These are phyloP conservation scores for Candida nemodendra DNA, from an alignment of 805 yeast species.

Conservation along the genomic window DNA sequence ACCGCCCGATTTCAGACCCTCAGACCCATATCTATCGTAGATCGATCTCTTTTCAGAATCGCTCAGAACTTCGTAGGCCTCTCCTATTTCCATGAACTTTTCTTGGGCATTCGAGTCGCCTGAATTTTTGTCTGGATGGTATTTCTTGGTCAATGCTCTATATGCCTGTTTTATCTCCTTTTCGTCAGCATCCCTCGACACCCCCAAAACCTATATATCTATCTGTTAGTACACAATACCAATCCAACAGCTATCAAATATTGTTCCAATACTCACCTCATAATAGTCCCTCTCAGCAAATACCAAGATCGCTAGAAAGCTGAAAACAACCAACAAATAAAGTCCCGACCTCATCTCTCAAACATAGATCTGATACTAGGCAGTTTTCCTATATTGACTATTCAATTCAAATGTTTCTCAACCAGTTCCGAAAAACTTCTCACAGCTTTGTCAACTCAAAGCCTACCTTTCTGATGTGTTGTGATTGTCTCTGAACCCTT, in stretches of 20 bases:
- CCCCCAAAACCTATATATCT: slow-evolving; percentile 59
- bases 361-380: too few relatives aligned
- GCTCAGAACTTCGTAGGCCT: slow-evolving; percentile 83
- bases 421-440: too few relatives aligned
- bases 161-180: slow-evolving; percentile 85
- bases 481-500: too few relatives aligned
- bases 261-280: slow-evolving; percentile 23
- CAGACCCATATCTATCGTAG: slow-evolving; percentile 78
- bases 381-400: too few relatives aligned
- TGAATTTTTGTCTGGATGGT: slow-evolving; percentile 93
- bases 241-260: too few relatives aligned
- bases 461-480: too few relatives aligned
- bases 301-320: slow-evolving; percentile 13
- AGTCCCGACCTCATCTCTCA: slow-evolving; percentile 1
- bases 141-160: slow-evolving; percentile 74
- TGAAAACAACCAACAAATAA: background rate
- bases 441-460: too few relatives aligned
- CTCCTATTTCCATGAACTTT: slow-evolving; percentile 86
- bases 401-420: too few relatives aligned
- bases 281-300: slow-evolving; percentile 43
- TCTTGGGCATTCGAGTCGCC: slow-evolving; percentile 80
- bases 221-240: too few relatives aligned
- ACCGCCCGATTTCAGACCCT: slow-evolving; percentile 64
- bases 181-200: slow-evolving; percentile 66
- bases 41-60: slow-evolving; percentile 65